These are phyloP conservation scores for Brasilioporus rufonigricans DNA, from an alignment of 768 basidiomycete genomes.

Conservation along the genomic window DNA sequence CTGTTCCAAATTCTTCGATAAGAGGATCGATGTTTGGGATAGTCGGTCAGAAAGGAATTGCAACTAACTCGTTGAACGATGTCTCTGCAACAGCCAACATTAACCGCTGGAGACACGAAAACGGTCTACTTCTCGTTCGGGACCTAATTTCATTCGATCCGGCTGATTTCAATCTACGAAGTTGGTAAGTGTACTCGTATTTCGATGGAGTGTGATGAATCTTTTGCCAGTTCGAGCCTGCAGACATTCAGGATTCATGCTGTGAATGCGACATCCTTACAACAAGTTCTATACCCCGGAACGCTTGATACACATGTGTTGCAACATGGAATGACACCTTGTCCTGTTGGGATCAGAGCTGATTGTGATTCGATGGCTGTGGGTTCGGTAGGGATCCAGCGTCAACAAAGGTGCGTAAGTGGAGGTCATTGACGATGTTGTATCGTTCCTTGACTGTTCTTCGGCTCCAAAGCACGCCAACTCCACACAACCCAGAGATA, in stretches of 20 bases:
- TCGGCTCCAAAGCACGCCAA: background rate
- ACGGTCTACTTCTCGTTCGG: constrained; percentile 11
- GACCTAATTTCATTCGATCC: constrained; percentile 14
- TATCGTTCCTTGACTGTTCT: background rate
- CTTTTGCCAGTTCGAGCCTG: constrained; percentile 3
- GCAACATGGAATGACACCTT: background rate
- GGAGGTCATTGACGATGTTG: background rate
- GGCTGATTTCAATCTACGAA: constrained; percentile 16
- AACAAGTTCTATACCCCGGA: constrained; percentile 5
- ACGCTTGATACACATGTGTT: background rate
- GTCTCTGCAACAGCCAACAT: constrained; percentile 9
- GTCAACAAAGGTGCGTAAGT: constrained; percentile 17
- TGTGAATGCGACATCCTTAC: background rate
- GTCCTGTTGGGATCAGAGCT: background rate
- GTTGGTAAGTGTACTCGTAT: constrained; percentile 2
- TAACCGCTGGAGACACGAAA: constrained; percentile 1
- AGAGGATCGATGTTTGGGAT: background rate
- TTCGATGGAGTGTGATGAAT: background rate
- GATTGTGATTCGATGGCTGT: background rate
- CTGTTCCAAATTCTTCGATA: constrained; percentile 1
- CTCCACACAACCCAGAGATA: background rate
- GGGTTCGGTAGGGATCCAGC: background rate
- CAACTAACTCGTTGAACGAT: constrained; percentile 16
- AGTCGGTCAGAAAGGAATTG: constrained; percentile 16
- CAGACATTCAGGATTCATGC: background rate